These are phyloP conservation scores for Syzygium syzygioides DNA, from an alignment of 441 rosid species.

Conservation along the genomic window DNA sequence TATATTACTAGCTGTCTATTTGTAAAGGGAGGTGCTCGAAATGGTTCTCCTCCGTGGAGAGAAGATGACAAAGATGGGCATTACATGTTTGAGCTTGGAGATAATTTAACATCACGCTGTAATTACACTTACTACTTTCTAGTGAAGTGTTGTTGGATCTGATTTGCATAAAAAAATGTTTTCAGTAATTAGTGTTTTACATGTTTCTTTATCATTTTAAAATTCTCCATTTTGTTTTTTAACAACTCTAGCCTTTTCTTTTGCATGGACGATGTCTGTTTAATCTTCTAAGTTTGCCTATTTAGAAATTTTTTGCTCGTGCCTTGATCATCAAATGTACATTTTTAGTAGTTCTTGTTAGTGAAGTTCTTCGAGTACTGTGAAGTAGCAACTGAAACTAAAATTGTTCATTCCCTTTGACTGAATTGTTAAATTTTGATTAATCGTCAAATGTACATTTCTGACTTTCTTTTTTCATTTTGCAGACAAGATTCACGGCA, in stretches of 20 bases:
- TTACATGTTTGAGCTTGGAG: constrained; percentile 22
- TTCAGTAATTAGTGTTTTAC: background rate
- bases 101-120: constrained; percentile 19
- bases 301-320: background rate
- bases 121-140: constrained; percentile 2
- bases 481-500: constrained; percentile 75
- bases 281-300: background rate
- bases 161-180: background rate
- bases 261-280: background rate
- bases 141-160: background rate
- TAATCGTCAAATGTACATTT: background rate
- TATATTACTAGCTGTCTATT: constrained; percentile 44
- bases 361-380: background rate
- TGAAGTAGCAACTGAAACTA: background rate
- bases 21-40: constrained; percentile 5
- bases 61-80: constrained; percentile 24
- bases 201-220: background rate
- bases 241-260: background rate
- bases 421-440: background rate
- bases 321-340: background rate
- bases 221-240: background rate
- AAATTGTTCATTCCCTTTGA: background rate
- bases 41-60: constrained; percentile 15
- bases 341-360: background rate
- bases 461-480: background rate